Conservation (phyloP, 257 asterid species). For the Przewalskia tangutica region DNA sequence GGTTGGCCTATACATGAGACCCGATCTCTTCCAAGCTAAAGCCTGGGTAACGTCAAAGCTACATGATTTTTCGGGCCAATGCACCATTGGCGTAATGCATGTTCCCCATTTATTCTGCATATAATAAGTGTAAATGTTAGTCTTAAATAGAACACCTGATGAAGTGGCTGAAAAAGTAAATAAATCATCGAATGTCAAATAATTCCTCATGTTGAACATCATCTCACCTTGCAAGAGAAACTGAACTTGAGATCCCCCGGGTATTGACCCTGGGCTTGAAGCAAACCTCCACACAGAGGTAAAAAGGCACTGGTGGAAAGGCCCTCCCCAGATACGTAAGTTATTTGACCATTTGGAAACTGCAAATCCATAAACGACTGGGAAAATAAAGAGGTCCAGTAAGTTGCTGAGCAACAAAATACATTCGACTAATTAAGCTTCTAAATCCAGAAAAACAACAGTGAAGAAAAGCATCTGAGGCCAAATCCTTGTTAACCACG, state of each 20-base stretch:
- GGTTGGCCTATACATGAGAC: slow-evolving; percentile 87
- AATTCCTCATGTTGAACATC: neutral
- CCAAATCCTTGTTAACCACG: neutral
- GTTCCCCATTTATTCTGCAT: slow-evolving; percentile 91
- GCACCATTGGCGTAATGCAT: slow-evolving; percentile 62
- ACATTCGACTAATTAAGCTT: neutral
- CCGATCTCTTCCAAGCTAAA: slow-evolving; percentile 97
- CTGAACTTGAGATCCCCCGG: slow-evolving; percentile 96
- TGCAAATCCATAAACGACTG: slow-evolving; percentile 98
- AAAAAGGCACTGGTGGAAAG: slow-evolving; percentile 80
- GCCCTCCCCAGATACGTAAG: slow-evolving; percentile 92
- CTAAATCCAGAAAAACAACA: neutral
- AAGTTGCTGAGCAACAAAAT: neutral
- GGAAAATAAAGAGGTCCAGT: slow-evolving; percentile 6
- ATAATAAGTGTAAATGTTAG: slow-evolving; percentile 1
- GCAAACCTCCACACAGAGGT: slow-evolving; percentile 81
- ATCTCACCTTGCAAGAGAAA: slow-evolving; percentile 87
- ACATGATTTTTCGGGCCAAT: slow-evolving; percentile 91
- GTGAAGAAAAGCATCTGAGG: neutral
- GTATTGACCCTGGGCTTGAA: slow-evolving; percentile 96
- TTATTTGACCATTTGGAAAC: slow-evolving; percentile 94
- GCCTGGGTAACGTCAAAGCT: slow-evolving; percentile 78
- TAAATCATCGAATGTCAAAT: neutral
- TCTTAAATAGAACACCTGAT: neutral
- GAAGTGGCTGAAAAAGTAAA: neutral